These are phyloP conservation scores for Phytopythium mirpurense DNA, from an alignment of 352 stramenopile species.

Conservation along the genomic window DNA sequence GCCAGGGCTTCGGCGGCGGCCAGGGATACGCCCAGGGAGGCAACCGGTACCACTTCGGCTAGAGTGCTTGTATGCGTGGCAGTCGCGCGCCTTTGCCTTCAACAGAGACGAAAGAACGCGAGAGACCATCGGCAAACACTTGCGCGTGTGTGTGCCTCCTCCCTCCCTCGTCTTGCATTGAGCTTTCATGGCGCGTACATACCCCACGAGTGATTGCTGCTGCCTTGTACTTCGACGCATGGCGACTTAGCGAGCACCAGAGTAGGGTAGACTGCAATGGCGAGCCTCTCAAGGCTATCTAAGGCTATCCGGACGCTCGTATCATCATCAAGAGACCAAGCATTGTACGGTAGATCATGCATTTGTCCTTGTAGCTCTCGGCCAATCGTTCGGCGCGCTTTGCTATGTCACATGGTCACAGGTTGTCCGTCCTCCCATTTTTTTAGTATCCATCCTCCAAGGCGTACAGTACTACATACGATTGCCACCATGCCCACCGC, in stretches of 20 bases:
- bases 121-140: neutral
- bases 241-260: too few species aligned
- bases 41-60: constrained; percentile 81
- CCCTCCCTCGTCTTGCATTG: too few species aligned
- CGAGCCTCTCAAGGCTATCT: too few species aligned
- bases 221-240: too few species aligned
- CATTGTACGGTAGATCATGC: too few species aligned
- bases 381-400: constrained; percentile 26
- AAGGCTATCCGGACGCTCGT: too few species aligned
- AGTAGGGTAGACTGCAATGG: too few species aligned
- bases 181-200: too few species aligned
- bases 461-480: too few species aligned
- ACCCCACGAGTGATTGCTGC: too few species aligned
- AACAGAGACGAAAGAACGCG: neutral
- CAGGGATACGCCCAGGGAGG: constrained; percentile 32
- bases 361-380: constrained; percentile 6
- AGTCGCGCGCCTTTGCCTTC: neutral
- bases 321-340: too few species aligned
- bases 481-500: neutral
- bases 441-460: too few species aligned
- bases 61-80: constrained; percentile 16
- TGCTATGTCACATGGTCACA: constrained; percentile 8
- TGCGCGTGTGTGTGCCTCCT: neutral
- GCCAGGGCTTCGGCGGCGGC: constrained; percentile 22
- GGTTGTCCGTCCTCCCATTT: neutral